These are phyloP conservation scores for Emmonsiellopsis sp. DNA, from an alignment of 2,329 filamentous ascomycete species.

Conservation along the genomic window DNA sequence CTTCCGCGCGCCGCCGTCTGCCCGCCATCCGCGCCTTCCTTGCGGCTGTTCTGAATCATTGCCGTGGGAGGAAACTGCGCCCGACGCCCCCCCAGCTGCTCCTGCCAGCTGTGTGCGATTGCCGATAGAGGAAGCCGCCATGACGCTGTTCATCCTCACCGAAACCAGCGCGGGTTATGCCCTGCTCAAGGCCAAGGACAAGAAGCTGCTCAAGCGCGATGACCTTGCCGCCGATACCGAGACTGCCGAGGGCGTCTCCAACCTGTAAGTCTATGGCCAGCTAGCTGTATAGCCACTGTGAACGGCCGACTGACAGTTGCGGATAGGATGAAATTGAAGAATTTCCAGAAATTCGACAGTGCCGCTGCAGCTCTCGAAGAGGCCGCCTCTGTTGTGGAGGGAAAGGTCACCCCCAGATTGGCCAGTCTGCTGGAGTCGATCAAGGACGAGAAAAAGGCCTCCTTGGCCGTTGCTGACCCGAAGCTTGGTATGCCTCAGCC, in stretches of 20 bases:
- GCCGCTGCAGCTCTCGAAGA: constrained; percentile 84
- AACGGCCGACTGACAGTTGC: constrained; percentile 2
- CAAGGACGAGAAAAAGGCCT: constrained; percentile 96
- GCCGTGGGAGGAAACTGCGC: neutral
- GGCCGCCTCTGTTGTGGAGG: constrained; percentile 77
- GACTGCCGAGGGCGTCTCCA: constrained; percentile 74
- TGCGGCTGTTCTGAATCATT: neutral
- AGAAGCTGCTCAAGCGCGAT: constrained; percentile 89
- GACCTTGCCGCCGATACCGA: constrained; percentile 65
- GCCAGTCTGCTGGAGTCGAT: constrained; percentile 73
- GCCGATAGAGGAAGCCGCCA: constrained; percentile 32
- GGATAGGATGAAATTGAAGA: constrained; percentile 79
- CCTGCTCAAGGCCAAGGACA: constrained; percentile 96
- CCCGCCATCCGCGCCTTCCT: neutral
- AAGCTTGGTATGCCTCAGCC: constrained; percentile 54
- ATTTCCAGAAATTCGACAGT: constrained; percentile 95
- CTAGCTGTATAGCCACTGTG: neutral
- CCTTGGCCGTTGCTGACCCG: constrained; percentile 84
- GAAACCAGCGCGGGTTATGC: constrained; percentile 96
- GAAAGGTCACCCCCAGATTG: constrained; percentile 87
- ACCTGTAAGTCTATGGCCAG: constrained; percentile 54
- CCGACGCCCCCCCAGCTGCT: constrained; percentile 4
- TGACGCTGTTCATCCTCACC: constrained; percentile 86
- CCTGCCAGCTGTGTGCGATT: neutral
- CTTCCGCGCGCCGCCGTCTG: neutral